Percentiles rank a stretch among this genome's conserved stretches.
Conservation (phyloP, 2,329 filamentous ascomycete genomes). For the Calonectria pteridis region DNA sequence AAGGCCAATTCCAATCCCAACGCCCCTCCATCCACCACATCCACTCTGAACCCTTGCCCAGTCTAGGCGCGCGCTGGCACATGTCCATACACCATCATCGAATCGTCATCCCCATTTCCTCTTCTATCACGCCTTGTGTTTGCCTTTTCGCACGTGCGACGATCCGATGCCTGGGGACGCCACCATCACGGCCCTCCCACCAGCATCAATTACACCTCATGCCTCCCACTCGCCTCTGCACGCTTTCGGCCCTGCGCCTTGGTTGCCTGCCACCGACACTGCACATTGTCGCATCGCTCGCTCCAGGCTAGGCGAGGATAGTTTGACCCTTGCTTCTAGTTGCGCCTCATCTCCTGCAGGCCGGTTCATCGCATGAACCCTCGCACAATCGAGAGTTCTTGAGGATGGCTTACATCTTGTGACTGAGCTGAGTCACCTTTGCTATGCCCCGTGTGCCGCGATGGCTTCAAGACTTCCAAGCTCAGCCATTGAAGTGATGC, state of each 20-base stretch:
- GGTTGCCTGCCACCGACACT: constrained; percentile 1
- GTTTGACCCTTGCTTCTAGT: not conserved
- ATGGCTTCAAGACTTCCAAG: constrained; percentile 10
- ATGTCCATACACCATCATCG: constrained; percentile 21
- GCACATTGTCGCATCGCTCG: not conserved
- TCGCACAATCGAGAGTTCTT: not conserved
- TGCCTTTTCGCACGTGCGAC: constrained; percentile 10
- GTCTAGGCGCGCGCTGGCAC: constrained; percentile 23
- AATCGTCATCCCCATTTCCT: constrained; percentile 19
- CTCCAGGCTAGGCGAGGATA: not conserved
- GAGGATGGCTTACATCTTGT: constrained; percentile 1
- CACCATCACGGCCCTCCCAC: not conserved
- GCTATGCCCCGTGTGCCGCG: not conserved
- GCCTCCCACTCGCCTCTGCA: not conserved
- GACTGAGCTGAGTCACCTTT: constrained; percentile 8
- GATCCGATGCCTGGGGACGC: constrained; percentile 1
- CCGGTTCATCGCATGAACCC: constrained; percentile 1
- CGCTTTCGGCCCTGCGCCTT: not conserved
- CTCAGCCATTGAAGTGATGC: not conserved
- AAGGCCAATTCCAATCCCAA: constrained; percentile 23
- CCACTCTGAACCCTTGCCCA: constrained; percentile 20
- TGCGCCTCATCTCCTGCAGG: constrained; percentile 10
- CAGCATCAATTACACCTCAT: not conserved
- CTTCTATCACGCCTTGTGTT: constrained; percentile 13
- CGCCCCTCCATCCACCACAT: constrained; percentile 26